A percentile compares a stretch with the other conserved stretches of the same genome.
Conservation (phyloP, 2,329 filamentous ascomycete species). For the Alternaria novae-zelandiae region DNA sequence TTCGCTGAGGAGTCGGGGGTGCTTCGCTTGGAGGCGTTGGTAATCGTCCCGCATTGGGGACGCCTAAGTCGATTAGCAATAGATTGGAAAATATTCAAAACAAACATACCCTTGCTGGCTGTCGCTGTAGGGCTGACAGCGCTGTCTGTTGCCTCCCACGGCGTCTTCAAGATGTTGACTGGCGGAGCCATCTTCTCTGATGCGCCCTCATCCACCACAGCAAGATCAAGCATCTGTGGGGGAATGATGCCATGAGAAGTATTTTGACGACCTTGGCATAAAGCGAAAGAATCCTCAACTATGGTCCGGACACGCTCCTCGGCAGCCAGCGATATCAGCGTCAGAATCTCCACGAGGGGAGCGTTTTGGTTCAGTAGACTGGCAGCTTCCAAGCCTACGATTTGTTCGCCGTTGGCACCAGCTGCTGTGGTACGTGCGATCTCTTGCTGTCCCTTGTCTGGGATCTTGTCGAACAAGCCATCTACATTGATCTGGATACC, state of each 20-base stretch:
- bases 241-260: slow-evolving; percentile 82
- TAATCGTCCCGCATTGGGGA: slow-evolving; percentile 49
- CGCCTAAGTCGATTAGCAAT: slow-evolving; percentile 29
- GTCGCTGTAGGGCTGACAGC: slow-evolving; percentile 63
- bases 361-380: slow-evolving; percentile 76
- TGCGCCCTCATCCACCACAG: slow-evolving; percentile 58
- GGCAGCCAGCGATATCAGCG: slow-evolving; percentile 80
- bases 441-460: slow-evolving; percentile 38
- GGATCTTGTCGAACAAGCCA: slow-evolving; percentile 56
- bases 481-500: slow-evolving; percentile 66
- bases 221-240: slow-evolving; percentile 75
- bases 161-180: slow-evolving; percentile 46
- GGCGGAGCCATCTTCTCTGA: slow-evolving; percentile 48
- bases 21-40: slow-evolving; percentile 57
- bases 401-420: slow-evolving; percentile 66
- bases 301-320: slow-evolving; percentile 79
- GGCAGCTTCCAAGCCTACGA: slow-evolving; percentile 60
- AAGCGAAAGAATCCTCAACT: slow-evolving; percentile 75
- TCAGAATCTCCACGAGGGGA: slow-evolving; percentile 79
- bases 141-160: slow-evolving; percentile 55
- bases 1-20: slow-evolving; percentile 57
- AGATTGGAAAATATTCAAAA: not conserved
- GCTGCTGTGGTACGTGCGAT: slow-evolving; percentile 49
- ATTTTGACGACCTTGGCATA: slow-evolving; percentile 74
- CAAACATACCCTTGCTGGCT: slow-evolving; percentile 35